Conservation (phyloP, 805 yeast species). For the Ogataea pini region DNA sequence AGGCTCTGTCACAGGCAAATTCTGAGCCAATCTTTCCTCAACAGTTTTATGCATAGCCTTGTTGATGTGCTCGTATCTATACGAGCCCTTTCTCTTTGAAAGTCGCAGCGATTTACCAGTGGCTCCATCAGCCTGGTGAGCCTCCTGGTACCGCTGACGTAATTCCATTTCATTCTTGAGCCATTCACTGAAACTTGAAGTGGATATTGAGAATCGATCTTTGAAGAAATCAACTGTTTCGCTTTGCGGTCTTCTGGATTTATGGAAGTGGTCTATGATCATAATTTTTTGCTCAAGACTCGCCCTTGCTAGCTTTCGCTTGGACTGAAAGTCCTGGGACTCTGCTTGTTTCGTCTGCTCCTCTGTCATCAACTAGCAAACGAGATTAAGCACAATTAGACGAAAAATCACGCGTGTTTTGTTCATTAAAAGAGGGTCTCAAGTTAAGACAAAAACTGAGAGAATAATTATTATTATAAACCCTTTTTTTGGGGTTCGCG, state of each 20-base stretch:
- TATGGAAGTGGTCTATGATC: conserved; percentile 53
- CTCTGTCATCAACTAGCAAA: not conserved
- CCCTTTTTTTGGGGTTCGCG: not conserved
- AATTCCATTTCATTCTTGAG: conserved; percentile 53
- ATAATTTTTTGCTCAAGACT: conserved; percentile 59
- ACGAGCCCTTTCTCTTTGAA: conserved; percentile 48
- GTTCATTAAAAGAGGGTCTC: not conserved
- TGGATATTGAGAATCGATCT: conserved; percentile 53
- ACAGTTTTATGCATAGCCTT: conserved; percentile 59
- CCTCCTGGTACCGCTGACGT: conserved; percentile 43
- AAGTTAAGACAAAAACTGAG: conserved; percentile 6
- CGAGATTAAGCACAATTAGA: not conserved
- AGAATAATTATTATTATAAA: not conserved
- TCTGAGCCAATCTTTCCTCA: conserved; percentile 42
- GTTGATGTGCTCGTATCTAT: conserved; percentile 59
- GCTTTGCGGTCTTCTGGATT: conserved; percentile 52
- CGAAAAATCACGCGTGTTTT: not conserved
- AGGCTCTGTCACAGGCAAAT: conserved; percentile 55
- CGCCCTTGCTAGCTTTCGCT: conserved; percentile 45
- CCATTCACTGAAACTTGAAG: conserved; percentile 64
- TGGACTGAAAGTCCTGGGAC: conserved; percentile 1
- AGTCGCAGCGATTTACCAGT: conserved; percentile 26
- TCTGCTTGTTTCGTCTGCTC: not conserved
- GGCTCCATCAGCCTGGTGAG: conserved; percentile 27
- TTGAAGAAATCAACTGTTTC: conserved; percentile 56